Base-by-base conservation (phyloP, 2,329 filamentous ascomycete species). In the Aspergillus ochraceus region DNA sequence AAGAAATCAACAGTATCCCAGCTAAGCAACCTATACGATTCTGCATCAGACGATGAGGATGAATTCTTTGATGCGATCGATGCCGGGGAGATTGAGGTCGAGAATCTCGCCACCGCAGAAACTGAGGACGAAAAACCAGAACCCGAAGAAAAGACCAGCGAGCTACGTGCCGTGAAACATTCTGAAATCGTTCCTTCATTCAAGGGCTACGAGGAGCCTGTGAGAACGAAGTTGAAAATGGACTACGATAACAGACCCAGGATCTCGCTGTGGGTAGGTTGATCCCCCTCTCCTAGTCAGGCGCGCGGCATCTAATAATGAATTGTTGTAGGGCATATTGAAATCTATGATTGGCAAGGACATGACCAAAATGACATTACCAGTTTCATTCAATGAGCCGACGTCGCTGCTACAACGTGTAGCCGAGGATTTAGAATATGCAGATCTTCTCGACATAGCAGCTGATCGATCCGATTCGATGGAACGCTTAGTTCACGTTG, bases 261-360 rank as follows among this genome's bases (percentile, higher is more conserved):
- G 80, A 91, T 98, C 62, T 95, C 90, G 30, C 87, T 99, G 49
- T 99, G 95, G 95, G 93, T 96, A 85, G 78, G 89, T 64, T 29
- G 52, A 29, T 9, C 11, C 42, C 51, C 47, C 10, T 29, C 30
- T 47, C 12, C 20, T 19, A 20, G 49, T 39, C 14, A 19, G 30
- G 19, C 54, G 30, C 46, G 29, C 17, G 6, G 4, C 12, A 24
- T 22, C 52, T 64, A 36, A 66, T 55, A 46, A 14, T 22, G 17
- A 30, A 42, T 14, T 17, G 9, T 55, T 53, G 45, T 65, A 97
- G 93, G 90, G 90, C 66, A 97, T 99, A 68, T 81, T 99, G 64
- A 99, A 98, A 80, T 98, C 94, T 22, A 98, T 99, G 95, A 97
- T 99, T 77, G 95, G 95, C 64, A 98, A 99, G 76, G 95, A 99